Base-by-base conservation (phyloP, 2,329 filamentous ascomycete species). In the Reticulascus tulasneorum region DNA sequence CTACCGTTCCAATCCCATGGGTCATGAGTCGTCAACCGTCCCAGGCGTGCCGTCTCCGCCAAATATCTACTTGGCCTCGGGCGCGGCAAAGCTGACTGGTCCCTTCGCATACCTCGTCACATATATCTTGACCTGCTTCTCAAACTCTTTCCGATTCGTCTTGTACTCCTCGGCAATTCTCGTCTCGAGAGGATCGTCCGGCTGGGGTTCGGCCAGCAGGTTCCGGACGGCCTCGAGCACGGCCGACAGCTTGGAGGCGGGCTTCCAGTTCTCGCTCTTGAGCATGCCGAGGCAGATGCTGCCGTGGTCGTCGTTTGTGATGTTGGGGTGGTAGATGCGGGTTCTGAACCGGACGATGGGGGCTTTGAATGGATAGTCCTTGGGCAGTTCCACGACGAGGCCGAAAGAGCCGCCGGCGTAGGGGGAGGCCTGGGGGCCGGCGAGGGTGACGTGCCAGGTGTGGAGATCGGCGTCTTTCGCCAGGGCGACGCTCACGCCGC, bases 281-380 rank as follows among this genome's bases (percentile, higher is more conserved):
- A 96, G 78, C 62, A 90, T 77, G 42, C 79, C 81, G 28, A 96
- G 73, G 64, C 90, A 96, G 78, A 96, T 86, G 64, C 75, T 83
- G 44, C 90, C 90, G 48, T 80, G 77, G 55, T 77, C 75, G 62
- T 94, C 89, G 73, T 94, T 93, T 55, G 84, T 88, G 41, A 96
- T 78, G 66, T 96, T 96, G 28, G 90, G 89, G 68, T 96, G 90
- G 75, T 94, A 96, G 71, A 95, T 86, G 65, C 90, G 91, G 33
- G 89, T 95, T 47, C 71, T 67, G 74, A 95, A 94, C 55, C 75
- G 79, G 50, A 94, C 73, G 42, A 75, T 69, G 12, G 89, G 89
- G 16, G 88, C 80, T 64, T 93, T 93, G 79, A 94, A 95, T 23
- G 89, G 89, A 69, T 94, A 95, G 54, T 88, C 83, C 50, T 70